These are phyloP conservation scores for Ascosphaera pollenicola DNA, from an alignment of 2,329 filamentous ascomycete genomes.

Conservation along the genomic window DNA sequence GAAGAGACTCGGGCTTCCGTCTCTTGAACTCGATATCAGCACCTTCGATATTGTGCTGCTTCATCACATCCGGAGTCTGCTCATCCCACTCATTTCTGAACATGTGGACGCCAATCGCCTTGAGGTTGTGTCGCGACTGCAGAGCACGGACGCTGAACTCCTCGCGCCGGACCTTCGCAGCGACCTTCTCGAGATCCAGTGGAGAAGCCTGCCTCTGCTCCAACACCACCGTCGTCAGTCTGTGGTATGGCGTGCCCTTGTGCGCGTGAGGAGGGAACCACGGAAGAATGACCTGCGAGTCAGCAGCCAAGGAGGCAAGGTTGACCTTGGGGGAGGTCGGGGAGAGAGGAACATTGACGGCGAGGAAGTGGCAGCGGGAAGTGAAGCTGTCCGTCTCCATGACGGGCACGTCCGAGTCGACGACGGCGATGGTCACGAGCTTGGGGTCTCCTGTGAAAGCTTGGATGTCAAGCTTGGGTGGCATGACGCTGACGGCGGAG, in stretches of 20 bases:
- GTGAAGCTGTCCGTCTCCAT: conserved; percentile 51
- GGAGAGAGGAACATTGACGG: conserved; percentile 46
- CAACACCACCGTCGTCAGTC: conserved; percentile 61
- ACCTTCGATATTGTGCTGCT: conserved; percentile 49
- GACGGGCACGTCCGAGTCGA: conserved; percentile 81
- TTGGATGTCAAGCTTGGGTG: conserved; percentile 61
- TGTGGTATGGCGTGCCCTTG: conserved; percentile 80
- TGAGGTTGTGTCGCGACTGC: conserved; percentile 44
- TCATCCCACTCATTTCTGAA: conserved; percentile 88
- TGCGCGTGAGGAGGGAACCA: conserved; percentile 77
- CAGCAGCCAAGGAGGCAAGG: conserved; percentile 36
- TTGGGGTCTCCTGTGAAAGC: conserved; percentile 64
- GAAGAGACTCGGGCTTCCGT: conserved; percentile 47
- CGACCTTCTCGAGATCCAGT: conserved; percentile 36
- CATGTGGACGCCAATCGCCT: conserved; percentile 59
- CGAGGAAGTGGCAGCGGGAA: conserved; percentile 72
- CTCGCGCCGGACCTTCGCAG: conserved; percentile 31
- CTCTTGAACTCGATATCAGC: conserved; percentile 68
- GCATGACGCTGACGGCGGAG: conserved; percentile 47
- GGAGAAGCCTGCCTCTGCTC: conserved; percentile 46
- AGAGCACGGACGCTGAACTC: conserved; percentile 57
- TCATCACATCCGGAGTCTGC: conserved; percentile 69
- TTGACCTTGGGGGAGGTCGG: conserved; percentile 39
- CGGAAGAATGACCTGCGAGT: conserved; percentile 46
- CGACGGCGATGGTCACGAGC: conserved; percentile 61